Conservation (phyloP, 148 eudicot species). For the Fagopyrum esculentum region DNA sequence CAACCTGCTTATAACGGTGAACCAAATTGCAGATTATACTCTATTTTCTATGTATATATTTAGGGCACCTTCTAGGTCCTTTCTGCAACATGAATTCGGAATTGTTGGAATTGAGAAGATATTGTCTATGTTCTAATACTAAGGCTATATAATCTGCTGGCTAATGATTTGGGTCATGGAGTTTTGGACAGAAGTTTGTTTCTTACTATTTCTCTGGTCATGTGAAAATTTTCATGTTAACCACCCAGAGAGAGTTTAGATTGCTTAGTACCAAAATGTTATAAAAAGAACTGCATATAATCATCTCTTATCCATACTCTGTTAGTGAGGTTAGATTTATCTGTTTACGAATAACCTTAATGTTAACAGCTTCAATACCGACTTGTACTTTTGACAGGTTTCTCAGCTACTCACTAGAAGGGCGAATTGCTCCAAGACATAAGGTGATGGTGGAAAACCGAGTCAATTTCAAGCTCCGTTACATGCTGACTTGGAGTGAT, state of each 20-base stretch:
- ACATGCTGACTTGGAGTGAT: constrained; percentile 68
- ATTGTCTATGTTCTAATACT: not conserved
- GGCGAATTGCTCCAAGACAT: constrained; percentile 75
- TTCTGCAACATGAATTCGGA: not conserved
- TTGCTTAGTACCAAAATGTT: too few relatives aligned
- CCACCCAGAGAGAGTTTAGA: too few relatives aligned
- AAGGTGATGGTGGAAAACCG: constrained; percentile 69
- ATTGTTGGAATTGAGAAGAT: too few relatives aligned
- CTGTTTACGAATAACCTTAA: too few relatives aligned
- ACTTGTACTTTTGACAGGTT: constrained; percentile 33
- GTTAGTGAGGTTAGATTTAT: too few relatives aligned
- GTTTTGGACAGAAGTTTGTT: too few relatives aligned
- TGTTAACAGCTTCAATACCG: not conserved
- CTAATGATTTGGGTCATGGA: too few relatives aligned
- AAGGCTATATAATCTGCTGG: not conserved
- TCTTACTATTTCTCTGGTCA: too few relatives aligned
- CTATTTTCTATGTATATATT: too few relatives aligned
- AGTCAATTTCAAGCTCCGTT: constrained; percentile 82
- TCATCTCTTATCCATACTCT: too few relatives aligned
- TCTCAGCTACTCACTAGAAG: constrained; percentile 92
- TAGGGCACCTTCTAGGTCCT: not conserved
- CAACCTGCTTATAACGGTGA: not conserved
- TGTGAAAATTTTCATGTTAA: too few relatives aligned
- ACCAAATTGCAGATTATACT: not conserved
- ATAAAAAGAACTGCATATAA: too few relatives aligned